Evolutionary conservation across 768 basidiomycete genomes (phyloP).

Genomic region (Rhodotorula kratochvilovae): DNA sequence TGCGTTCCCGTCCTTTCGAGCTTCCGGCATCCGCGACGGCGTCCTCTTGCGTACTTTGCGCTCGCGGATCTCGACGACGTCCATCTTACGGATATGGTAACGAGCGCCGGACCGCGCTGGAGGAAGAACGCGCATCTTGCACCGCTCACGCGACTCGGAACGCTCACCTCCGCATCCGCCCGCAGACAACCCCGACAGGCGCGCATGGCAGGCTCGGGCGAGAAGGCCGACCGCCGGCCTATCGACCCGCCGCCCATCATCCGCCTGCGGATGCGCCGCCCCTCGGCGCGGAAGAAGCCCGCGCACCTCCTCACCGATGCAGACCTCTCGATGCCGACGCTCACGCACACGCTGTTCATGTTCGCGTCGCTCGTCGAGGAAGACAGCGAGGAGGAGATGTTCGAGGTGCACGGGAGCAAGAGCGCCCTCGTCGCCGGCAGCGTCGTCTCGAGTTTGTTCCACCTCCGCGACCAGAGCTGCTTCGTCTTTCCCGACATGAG

Average conservation of each 20-base stretch:
- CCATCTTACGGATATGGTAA: too few relatives aligned
- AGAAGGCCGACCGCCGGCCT: constrained; percentile 80
- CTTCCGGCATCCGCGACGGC: too few relatives aligned
- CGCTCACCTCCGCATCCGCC: not conserved
- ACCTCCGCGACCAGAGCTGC: constrained; percentile 71
- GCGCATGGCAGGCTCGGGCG: constrained; percentile 22
- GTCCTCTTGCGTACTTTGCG: too few relatives aligned
- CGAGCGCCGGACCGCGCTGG: too few relatives aligned
- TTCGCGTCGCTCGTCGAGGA: constrained; percentile 35
- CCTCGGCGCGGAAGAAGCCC: not conserved
- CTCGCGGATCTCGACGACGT: too few relatives aligned
- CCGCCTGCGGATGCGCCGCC: constrained; percentile 66
- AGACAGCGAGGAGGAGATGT: constrained; percentile 31
- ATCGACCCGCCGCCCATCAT: constrained; percentile 96
- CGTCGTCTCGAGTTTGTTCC: constrained; percentile 83
- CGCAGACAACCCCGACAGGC: constrained; percentile 29
- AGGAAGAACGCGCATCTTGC: too few relatives aligned
- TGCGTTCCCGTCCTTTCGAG: not conserved
- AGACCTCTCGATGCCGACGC: constrained; percentile 28
- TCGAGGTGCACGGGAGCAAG: constrained; percentile 4
- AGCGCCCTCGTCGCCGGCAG: constrained; percentile 86
- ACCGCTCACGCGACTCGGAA: not conserved
- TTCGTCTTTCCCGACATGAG: constrained; percentile 95
- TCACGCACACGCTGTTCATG: constrained; percentile 37
- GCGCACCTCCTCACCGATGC: constrained; percentile 8